Percentiles rank a stretch among this genome's conserved stretches.
These are phyloP conservation scores for Astrocystis sublimbata DNA, from an alignment of 495 filamentous ascomycete genomes.

Conservation along the genomic window DNA sequence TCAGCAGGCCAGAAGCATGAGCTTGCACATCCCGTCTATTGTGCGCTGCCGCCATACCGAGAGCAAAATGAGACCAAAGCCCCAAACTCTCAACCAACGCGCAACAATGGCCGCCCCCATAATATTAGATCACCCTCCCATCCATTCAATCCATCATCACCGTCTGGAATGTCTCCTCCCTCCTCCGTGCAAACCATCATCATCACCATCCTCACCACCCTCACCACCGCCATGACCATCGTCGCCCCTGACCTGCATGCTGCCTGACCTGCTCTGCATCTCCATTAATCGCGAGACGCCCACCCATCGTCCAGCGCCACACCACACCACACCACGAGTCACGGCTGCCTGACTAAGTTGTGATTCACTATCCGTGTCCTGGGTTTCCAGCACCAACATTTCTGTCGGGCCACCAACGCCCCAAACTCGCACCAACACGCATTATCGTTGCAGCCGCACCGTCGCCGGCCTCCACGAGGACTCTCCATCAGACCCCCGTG, in stretches of 20 bases:
- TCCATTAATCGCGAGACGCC: conserved; percentile 15
- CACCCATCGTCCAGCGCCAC: not conserved
- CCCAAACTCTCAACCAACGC: conserved; percentile 36
- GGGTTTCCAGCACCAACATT: not conserved
- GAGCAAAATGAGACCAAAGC: conserved; percentile 34
- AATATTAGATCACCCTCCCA: conserved; percentile 36
- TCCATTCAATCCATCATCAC: too few species aligned
- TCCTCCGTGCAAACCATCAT: conserved; percentile 18
- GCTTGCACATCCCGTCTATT: conserved; percentile 28
- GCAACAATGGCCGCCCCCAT: conserved; percentile 38
- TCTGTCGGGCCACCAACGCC: conserved; percentile 11
- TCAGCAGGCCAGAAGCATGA: conserved; percentile 29
- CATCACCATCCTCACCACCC: conserved; percentile 19
- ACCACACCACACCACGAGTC: not conserved
- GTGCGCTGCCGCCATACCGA: conserved; percentile 29
- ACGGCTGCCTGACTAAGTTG: too few species aligned
- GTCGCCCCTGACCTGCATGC: conserved; percentile 11
- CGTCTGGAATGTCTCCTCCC: conserved; percentile 25
- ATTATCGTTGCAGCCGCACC: conserved; percentile 8
- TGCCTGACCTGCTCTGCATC: conserved; percentile 9
- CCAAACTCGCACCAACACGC: not conserved
- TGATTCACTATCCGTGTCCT: not conserved
- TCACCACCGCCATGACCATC: conserved; percentile 13
- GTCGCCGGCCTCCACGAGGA: not conserved
- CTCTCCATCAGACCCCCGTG: conserved; percentile 7